Evolutionary conservation across 805 yeast genomes (phyloP).

Genomic region (Candida corydali): DNA sequence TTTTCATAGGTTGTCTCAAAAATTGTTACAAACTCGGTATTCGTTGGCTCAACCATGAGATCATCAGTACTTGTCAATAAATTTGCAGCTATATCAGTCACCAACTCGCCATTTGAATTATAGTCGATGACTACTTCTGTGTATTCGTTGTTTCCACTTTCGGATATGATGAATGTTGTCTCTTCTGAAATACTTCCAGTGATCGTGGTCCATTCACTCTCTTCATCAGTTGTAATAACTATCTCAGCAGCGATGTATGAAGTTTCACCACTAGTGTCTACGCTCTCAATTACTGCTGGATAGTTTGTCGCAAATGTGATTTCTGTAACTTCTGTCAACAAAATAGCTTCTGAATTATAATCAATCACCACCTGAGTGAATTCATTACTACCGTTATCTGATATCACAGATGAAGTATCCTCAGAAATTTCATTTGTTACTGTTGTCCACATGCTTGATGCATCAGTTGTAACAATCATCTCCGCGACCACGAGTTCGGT

Average conservation of each 20-base stretch:
- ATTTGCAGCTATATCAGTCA: too few species aligned
- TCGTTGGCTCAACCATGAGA: not conserved
- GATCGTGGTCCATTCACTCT: not conserved
- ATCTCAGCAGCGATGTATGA: not conserved
- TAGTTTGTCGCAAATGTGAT: not conserved
- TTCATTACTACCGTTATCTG: not conserved
- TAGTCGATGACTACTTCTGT: not conserved
- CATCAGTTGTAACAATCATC: conserved; percentile 12
- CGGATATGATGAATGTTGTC: not conserved
- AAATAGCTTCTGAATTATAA: not conserved
- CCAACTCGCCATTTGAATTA: not conserved
- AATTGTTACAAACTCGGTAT: not conserved
- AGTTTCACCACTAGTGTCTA: not conserved
- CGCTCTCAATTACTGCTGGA: not conserved
- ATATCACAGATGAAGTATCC: not conserved
- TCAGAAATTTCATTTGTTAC: not conserved
- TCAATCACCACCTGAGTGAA: not conserved
- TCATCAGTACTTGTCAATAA: not conserved
- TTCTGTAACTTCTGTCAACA: not conserved
- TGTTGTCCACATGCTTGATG: conserved; percentile 7
- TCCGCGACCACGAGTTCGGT: conserved; percentile 8
- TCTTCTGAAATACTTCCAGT: not conserved
- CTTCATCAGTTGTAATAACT: not conserved
- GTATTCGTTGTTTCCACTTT: not conserved
- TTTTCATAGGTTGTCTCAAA: not conserved